These are phyloP conservation scores for Heracleum sosnowskyi DNA, from an alignment of 129 eudicot species.

Conservation along the genomic window DNA sequence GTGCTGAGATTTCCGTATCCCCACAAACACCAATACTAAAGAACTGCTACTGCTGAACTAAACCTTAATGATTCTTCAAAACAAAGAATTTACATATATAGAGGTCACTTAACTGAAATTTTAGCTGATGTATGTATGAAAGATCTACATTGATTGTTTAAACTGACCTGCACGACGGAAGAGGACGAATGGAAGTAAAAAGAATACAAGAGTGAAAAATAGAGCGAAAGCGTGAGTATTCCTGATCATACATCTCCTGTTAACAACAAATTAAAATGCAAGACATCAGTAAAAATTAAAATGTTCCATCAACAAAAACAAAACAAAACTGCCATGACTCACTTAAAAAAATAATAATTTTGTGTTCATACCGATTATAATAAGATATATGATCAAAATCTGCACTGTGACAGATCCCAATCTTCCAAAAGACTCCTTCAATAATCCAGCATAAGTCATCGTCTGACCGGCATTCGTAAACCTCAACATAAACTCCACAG, in stretches of 20 bases:
- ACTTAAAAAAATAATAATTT: not conserved
- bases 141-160: not conserved
- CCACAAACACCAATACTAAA: slow-evolving; percentile 86
- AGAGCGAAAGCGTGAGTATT: slow-evolving; percentile 58
- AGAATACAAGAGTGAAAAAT: slow-evolving; percentile 43
- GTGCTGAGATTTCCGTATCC: slow-evolving; percentile 74
- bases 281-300: too few relatives aligned
- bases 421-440: slow-evolving; percentile 86
- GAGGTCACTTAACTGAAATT: not conserved
- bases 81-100: not conserved
- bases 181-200: slow-evolving; percentile 78
- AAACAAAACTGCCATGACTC: not conserved
- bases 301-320: not conserved
- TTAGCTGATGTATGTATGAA: not conserved
- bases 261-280: not conserved
- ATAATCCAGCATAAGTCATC: slow-evolving; percentile 63
- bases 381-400: slow-evolving; percentile 71
- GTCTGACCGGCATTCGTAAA: slow-evolving; percentile 54
- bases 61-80: slow-evolving; percentile 58
- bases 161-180: slow-evolving; percentile 84
- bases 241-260: slow-evolving; percentile 90
- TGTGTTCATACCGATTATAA: slow-evolving; percentile 59
- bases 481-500: slow-evolving; percentile 67
- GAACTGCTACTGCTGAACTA: slow-evolving; percentile 76
- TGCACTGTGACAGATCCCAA: slow-evolving; percentile 72